Percentiles rank a stretch among this genome's conserved stretches.
Conservation (phyloP, 768 basidiomycete genomes). For the Chalciporus pseudorubinellus region DNA sequence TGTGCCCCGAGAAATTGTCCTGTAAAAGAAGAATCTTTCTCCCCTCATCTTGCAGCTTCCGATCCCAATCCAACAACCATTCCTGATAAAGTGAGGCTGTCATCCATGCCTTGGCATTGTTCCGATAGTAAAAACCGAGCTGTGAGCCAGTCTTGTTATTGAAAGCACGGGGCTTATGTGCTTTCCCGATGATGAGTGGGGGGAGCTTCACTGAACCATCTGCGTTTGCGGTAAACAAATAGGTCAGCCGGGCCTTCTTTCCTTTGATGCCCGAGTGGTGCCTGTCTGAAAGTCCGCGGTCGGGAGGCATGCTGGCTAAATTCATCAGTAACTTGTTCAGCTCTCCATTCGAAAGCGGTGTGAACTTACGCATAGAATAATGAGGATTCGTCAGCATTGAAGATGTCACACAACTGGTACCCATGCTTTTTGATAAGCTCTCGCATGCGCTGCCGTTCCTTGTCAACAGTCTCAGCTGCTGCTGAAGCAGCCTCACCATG, state of each 20-base stretch:
- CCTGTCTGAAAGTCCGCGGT: neutral
- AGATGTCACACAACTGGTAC: slow-evolving; percentile 30
- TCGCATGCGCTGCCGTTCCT: slow-evolving; percentile 24
- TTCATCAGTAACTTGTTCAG: neutral
- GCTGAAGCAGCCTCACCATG: slow-evolving; percentile 39
- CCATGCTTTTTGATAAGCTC: slow-evolving; percentile 26
- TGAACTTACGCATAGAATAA: slow-evolving; percentile 33
- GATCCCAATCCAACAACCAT: slow-evolving; percentile 3
- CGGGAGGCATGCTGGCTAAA: neutral
- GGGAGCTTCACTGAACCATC: slow-evolving; percentile 1
- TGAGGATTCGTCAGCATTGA: slow-evolving; percentile 38
- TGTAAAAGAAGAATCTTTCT: slow-evolving; percentile 5
- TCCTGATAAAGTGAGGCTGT: slow-evolving; percentile 2
- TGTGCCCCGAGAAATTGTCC: slow-evolving; percentile 5
- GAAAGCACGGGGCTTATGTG: neutral
- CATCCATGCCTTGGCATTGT: slow-evolving; percentile 9
- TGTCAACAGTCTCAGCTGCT: slow-evolving; percentile 18
- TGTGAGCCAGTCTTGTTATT: neutral
- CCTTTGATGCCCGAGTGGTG: neutral
- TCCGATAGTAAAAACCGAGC: slow-evolving; percentile 4
- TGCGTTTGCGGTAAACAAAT: neutral
- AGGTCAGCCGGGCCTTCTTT: neutral
- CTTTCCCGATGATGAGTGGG: slow-evolving; percentile 9
- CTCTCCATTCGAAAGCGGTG: neutral
- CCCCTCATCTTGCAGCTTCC: neutral